Base-by-base conservation (phyloP, 1,284 basidiomycete genomes). In the Naganishia albida region DNA sequence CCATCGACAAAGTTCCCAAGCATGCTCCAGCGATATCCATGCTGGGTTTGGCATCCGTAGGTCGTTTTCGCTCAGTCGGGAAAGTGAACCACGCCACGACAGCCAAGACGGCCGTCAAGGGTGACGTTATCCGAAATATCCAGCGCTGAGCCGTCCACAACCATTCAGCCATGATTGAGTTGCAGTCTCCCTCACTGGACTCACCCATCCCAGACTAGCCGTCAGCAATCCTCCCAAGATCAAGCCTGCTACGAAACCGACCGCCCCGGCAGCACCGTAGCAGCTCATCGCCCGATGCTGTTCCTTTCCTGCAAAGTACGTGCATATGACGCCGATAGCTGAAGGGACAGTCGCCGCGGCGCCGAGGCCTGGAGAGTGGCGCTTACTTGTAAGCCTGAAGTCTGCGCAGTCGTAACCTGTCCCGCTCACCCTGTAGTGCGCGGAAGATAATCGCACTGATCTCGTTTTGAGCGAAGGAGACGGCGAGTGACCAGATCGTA, bases 381-480 rank as follows among this genome's bases (percentile, higher is more conserved):
- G 25, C 2, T 25, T 2, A 15, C 26, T 15, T 7, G 23, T 25
- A 34, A 34, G 23, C 42, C 54, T 40, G 53, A 10, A 23, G n/a
- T 7, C 6, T 34, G 67, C 69, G 63, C 69, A 42, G 28, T 69
- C 62, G 43, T 70, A 64, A 6, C 71, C 70, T 10, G 71, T 65
- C 13, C 67, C 69, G 23, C 72, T 43, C 50, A 65, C 74, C 74
- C 2, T 72, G 59, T 3, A 69, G 69, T 1, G 74, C 76, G 30
- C 74, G 72, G 48, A 76, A 72, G 12, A 72, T 72, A 48, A 74
- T 72, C 8, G 77, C 67, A 12, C 68, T 69, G n/a, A 72, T 65
- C n/a, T 71, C 72, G 12, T 69, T 71, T 38, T 72, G 69, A 44
- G 75, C 72, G 56, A 78, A 74, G 1, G 75, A 74, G 15, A 72